Percentiles rank a stretch among this genome's conserved stretches.
These are phyloP conservation scores for Rhodotorula graminis DNA, from an alignment of 768 basidiomycete genomes.

Conservation along the genomic window DNA sequence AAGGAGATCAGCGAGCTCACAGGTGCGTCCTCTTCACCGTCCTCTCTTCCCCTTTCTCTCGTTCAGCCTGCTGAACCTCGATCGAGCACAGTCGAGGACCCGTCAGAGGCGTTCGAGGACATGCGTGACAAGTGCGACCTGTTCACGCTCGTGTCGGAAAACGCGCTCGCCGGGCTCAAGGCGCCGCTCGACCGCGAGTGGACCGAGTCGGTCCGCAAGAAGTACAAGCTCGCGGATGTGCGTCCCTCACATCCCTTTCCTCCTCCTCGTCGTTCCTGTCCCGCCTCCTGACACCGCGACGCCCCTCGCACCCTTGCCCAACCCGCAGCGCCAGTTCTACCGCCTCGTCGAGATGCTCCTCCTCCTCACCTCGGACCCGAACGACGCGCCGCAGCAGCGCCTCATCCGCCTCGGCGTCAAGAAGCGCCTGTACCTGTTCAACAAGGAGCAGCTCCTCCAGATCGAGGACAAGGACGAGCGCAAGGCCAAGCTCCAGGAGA, in stretches of 20 bases:
- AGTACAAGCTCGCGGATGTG: slow-evolving; percentile 86
- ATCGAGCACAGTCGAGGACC: slow-evolving; percentile 68
- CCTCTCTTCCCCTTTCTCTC: not conserved
- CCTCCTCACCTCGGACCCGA: slow-evolving; percentile 52
- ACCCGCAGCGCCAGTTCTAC: slow-evolving; percentile 77
- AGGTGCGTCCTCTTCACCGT: slow-evolving; percentile 2
- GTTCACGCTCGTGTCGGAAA: slow-evolving; percentile 62
- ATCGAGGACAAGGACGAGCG: slow-evolving; percentile 74
- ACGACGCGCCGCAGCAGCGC: slow-evolving; percentile 46
- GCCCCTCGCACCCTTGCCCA: not conserved
- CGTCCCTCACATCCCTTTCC: slow-evolving; percentile 38
- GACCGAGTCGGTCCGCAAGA: slow-evolving; percentile 67
- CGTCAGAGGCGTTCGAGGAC: slow-evolving; percentile 96
- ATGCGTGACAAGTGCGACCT: slow-evolving; percentile 88
- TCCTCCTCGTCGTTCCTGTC: too few species aligned
- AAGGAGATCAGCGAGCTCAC: slow-evolving; percentile 81
- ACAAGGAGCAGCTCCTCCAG: slow-evolving; percentile 66
- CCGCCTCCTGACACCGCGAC: too few species aligned
- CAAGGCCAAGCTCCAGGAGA: slow-evolving; percentile 83
- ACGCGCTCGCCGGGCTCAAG: slow-evolving; percentile 54
- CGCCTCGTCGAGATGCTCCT: slow-evolving; percentile 88
- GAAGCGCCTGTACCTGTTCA: slow-evolving; percentile 88
- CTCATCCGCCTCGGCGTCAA: slow-evolving; percentile 80
- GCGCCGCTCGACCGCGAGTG: slow-evolving; percentile 62
- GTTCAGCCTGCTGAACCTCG: not conserved